A percentile compares a stretch with the other conserved stretches of the same genome.
Evolutionary conservation across 2,329 filamentous ascomycete genomes (phyloP).

Genomic region (Colletotrichum tamarilloi): DNA sequence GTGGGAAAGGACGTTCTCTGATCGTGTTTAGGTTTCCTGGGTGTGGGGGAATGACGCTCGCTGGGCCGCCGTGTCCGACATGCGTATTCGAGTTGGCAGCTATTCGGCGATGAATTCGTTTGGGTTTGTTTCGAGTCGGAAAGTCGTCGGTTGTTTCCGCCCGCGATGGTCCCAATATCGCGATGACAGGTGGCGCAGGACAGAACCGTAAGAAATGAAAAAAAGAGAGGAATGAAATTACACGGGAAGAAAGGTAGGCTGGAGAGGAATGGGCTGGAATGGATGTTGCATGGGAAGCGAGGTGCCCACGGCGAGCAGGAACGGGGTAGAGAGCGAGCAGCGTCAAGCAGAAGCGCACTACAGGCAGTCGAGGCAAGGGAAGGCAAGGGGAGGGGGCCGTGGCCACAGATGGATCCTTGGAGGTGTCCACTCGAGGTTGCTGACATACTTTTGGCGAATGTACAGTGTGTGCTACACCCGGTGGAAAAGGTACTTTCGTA

Average conservation of each 20-base stretch:
- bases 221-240: not conserved
- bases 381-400: not conserved
- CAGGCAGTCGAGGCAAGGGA: slow-evolving; percentile 11
- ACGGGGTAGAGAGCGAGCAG: not conserved
- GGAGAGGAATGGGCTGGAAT: slow-evolving; percentile 8
- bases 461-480: slow-evolving; percentile 9
- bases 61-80: slow-evolving; percentile 8
- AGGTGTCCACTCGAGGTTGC: slow-evolving; percentile 11
- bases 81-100: slow-evolving; percentile 14
- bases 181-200: not conserved
- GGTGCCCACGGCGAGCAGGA: not conserved
- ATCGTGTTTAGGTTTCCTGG: slow-evolving; percentile 22
- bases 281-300: slow-evolving; percentile 11
- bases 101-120: not conserved
- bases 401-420: slow-evolving; percentile 10
- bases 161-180: slow-evolving; percentile 16
- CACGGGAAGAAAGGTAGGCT: not conserved
- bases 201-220: not conserved
- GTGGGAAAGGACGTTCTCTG: slow-evolving; percentile 18
- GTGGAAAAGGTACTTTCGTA: not conserved
- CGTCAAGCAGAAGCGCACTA: not conserved
- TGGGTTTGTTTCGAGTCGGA: not conserved
- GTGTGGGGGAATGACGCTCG: slow-evolving; percentile 27
- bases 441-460: slow-evolving; percentile 21
- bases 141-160: slow-evolving; percentile 9